Base-by-base conservation (phyloP, 2,329 filamentous ascomycete species). In the Cordyceps farinosa region DNA sequence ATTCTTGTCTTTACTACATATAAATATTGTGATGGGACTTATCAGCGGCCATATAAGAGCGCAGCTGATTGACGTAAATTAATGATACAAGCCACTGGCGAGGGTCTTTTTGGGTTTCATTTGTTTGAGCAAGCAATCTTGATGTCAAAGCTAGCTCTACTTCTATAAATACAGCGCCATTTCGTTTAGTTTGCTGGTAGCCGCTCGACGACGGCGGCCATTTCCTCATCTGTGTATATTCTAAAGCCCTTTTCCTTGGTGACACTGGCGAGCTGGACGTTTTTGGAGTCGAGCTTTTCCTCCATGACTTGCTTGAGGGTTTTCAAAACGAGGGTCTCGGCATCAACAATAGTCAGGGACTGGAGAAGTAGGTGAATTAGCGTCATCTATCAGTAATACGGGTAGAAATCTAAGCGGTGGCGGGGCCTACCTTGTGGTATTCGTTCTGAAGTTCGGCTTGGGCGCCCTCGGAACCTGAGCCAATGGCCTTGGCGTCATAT, bases 241-340 rank as follows among this genome's bases (percentile, higher is more conserved):
- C 92, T 90, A 85, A 99, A 99, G 63, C 95, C 95, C 80, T 91
- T 94, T 69, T 97, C 94, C 84, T 93, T 96, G 67, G 95, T 99
- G 64, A 99, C 95, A 75, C 94, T 98, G 61, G 95, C 95, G 70
- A 99, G 79, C 82, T 99, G 95, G 68, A 99, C 95, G 75, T 99
- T 99, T 87, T 99, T 99, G 67, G 92, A 86, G 76, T 99, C 95
- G 65, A 99, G 84, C 83, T 99, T 99, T 87, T 99, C 95, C 81
- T 99, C 95, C 95, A 99, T 99, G 70, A 99, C 95, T 81, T 99
- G 95, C 85, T 98, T 99, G 76, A 99, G 79, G 44, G 95, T 99
- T 87, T 98, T 98, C 73, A 99, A 83, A 58, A 97, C 93, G 68
- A 99, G 81, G 3, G 93, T 95, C 81, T 99, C 95, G 64, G 95